Percentiles rank a stretch among this genome's conserved stretches.
phyloP scores from a whole-genome alignment of 2,329 filamentous ascomycete genomes.

The Colletotrichum siamense region DNA sequence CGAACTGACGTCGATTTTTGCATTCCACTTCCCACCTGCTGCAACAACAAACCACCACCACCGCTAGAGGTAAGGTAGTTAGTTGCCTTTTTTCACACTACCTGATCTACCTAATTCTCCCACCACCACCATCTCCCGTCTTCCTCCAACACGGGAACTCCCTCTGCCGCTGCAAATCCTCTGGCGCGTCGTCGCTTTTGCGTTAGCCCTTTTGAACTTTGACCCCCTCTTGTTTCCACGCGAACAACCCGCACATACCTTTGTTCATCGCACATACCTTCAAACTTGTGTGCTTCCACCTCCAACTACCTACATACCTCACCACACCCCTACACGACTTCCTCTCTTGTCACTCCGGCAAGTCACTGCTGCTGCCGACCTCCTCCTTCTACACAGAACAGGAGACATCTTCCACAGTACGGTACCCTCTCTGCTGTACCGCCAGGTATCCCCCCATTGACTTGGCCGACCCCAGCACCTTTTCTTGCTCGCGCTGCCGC shows the following conservation, averaged over 20 bases:
- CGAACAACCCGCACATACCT: constrained; percentile 10
- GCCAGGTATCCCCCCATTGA: background rate
- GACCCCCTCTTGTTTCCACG: constrained; percentile 9
- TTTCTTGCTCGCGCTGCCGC: background rate
- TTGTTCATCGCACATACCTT: background rate
- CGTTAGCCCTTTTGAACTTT: background rate
- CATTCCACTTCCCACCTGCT: background rate
- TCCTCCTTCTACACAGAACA: background rate
- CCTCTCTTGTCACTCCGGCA: background rate
- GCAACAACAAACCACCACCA: background rate
- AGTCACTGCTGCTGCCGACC: background rate
- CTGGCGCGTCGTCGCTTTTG: background rate
- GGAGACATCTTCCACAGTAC: background rate
- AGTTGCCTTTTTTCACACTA: background rate
- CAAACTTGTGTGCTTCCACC: background rate
- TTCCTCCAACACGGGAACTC: background rate
- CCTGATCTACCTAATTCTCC: background rate
- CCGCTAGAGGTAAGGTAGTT: background rate
- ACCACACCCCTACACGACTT: background rate
- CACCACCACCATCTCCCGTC: background rate
- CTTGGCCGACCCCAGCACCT: background rate
- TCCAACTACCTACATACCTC: background rate
- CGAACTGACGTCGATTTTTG: background rate
- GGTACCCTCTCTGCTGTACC: background rate
- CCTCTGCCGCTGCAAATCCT: background rate